Base-by-base conservation (phyloP, 2,329 filamentous ascomycete species). In the Dactylella cylindrospora region DNA sequence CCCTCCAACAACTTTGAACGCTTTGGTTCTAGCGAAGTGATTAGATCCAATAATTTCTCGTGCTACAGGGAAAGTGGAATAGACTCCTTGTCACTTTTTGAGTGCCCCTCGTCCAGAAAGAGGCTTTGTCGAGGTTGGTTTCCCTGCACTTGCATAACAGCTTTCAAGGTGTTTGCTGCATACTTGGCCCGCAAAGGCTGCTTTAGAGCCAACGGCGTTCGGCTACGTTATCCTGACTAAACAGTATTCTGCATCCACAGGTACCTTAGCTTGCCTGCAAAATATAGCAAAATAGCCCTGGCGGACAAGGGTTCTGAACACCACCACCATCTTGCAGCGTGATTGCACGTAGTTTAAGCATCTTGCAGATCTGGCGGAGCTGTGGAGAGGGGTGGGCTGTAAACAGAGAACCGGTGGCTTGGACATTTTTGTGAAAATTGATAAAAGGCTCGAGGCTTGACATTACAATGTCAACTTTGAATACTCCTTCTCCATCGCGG, bases 391-490 rank as follows among this genome's bases (percentile, higher is more conserved):
- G 41, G 55, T 28, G 25, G 47, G 55, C 55, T 53, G 47, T 32
- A 41, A 40, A 38, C 39, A 39, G 44, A 28, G 33, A 28, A 36
- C 39, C 44, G 23, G 54, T 52, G 55, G 47, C n/a, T n/a, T n/a
- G 53, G 55, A 35, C 43, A 47, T 47, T 53, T 47, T 52, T 53
- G 19, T 47, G 31, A 41, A 40, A 53, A 41, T 46, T 61, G 40
- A 61, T 52, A 61, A 61, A 61, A 61, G 47, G 47, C 41, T 47
- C 47, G 22, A 17, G 23, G 32, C n/a, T n/a, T n/a, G n/a, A n/a
- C n/a, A n/a, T 10, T 28, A 32, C 52, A 39, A 53, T 43, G 47
- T 47, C 47, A 41, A 44, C 33, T 13, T 61, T 43, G n/a, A 47
- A 33, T 32, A 43, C 55, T 46, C 52, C 39, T 47, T 36, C 47